Evolutionary conservation across 352 stramenopile species (phyloP).

Genomic region (Phytophthora citrophthora): DNA sequence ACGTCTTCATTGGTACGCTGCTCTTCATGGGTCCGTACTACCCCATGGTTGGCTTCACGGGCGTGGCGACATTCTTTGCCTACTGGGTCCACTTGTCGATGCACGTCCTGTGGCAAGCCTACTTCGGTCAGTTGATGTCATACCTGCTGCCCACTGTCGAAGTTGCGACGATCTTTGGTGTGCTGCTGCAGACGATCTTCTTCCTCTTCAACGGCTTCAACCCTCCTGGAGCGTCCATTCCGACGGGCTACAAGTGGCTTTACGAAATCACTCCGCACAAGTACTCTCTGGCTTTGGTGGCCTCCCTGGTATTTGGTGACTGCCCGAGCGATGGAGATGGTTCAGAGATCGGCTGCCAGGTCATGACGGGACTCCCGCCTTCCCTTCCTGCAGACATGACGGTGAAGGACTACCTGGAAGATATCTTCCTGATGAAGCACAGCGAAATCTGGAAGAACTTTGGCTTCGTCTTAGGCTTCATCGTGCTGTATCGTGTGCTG

Average conservation of each 20-base stretch:
- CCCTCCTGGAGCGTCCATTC: slow-evolving; percentile 16
- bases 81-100: slow-evolving; percentile 26
- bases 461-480: slow-evolving; percentile 28
- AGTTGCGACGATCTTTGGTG: slow-evolving; percentile 50
- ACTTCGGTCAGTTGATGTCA: slow-evolving; percentile 38
- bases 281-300: slow-evolving; percentile 14
- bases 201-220: slow-evolving; percentile 31
- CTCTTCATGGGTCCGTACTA: slow-evolving; percentile 27
- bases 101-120: slow-evolving; percentile 27
- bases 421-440: slow-evolving; percentile 42
- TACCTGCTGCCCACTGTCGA: slow-evolving; percentile 42
- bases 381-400: slow-evolving; percentile 29
- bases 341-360: slow-evolving; percentile 36
- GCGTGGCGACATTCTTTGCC: slow-evolving; percentile 14
- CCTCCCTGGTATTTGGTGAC: slow-evolving; percentile 20
- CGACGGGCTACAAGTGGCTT: slow-evolving; percentile 21
- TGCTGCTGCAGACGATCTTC: slow-evolving; percentile 25
- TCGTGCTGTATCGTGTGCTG: slow-evolving; percentile 34
- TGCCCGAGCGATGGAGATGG: slow-evolving; percentile 23
- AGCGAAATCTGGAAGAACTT: slow-evolving; percentile 34
- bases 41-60: slow-evolving; percentile 32
- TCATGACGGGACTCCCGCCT: slow-evolving; percentile 33
- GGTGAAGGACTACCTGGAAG: slow-evolving; percentile 39
- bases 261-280: slow-evolving; percentile 29
- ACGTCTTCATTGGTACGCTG: slow-evolving; percentile 38